Conservation (phyloP, 805 yeast genomes). For the Sugiyamaella lignohabitans region DNA sequence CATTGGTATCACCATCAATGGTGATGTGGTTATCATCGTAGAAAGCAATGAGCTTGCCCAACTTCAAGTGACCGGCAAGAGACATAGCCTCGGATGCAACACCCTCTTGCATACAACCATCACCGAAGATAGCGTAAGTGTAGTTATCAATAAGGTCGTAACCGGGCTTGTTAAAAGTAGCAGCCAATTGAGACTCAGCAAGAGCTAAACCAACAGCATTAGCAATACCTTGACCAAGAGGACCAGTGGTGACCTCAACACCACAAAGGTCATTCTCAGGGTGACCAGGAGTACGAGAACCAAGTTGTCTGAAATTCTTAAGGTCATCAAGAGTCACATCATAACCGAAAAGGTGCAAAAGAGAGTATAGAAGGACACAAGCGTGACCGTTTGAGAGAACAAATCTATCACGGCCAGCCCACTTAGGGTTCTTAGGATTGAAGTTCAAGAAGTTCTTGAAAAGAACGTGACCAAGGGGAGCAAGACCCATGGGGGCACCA, state of each 20-base stretch:
- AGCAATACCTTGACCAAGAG: slow-evolving; percentile 95
- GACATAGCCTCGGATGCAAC: slow-evolving; percentile 91
- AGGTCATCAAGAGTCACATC: slow-evolving; percentile 76
- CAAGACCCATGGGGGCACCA: slow-evolving; percentile 97
- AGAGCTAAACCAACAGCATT: slow-evolving; percentile 96
- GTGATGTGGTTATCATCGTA: slow-evolving; percentile 97
- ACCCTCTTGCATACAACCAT: slow-evolving; percentile 98
- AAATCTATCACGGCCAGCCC: slow-evolving; percentile 95
- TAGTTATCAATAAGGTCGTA: slow-evolving; percentile 63
- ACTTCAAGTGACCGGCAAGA: slow-evolving; percentile 91
- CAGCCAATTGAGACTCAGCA: slow-evolving; percentile 88
- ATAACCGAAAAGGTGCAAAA: slow-evolving; percentile 83
- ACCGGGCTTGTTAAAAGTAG: slow-evolving; percentile 87
- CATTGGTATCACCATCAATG: slow-evolving; percentile 86
- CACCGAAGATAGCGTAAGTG: slow-evolving; percentile 84
- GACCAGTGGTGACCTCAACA: slow-evolving; percentile 97
- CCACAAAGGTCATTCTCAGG: slow-evolving; percentile 92
- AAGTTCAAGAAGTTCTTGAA: slow-evolving; percentile 69
- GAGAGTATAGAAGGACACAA: slow-evolving; percentile 77
- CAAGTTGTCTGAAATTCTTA: slow-evolving; percentile 81
- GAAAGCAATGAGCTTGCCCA: slow-evolving; percentile 87
- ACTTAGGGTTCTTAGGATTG: slow-evolving; percentile 85
- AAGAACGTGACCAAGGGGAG: slow-evolving; percentile 88
- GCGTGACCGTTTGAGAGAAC: slow-evolving; percentile 96
- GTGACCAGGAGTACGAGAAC: slow-evolving; percentile 94